Conservation (phyloP, 2,329 filamentous ascomycete species). For the Thelonectria olida region DNA sequence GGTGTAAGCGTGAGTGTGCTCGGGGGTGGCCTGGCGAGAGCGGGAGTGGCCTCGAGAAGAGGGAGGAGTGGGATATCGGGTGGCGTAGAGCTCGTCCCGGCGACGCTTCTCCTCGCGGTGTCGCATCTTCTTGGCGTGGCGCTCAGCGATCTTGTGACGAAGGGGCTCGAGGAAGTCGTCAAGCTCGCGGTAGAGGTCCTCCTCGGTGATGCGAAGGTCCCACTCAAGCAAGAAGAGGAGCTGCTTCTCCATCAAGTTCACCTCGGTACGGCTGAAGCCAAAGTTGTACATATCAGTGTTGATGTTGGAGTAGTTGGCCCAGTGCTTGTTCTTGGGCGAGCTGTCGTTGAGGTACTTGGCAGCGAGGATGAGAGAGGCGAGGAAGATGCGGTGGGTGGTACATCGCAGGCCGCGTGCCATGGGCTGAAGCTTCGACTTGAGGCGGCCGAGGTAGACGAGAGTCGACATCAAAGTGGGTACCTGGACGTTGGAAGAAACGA, state of each 20-base stretch:
- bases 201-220: constrained; percentile 86
- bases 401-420: constrained; percentile 96
- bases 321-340: constrained; percentile 99
- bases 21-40: constrained; percentile 52
- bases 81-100: constrained; percentile 48
- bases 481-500: constrained; percentile 93
- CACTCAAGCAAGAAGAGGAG: constrained; percentile 93
- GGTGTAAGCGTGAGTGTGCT: constrained; percentile 51
- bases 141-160: constrained; percentile 65
- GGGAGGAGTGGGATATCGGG: constrained; percentile 57
- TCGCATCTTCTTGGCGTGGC: constrained; percentile 60
- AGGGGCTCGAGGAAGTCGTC: constrained; percentile 91
- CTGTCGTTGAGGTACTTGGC: constrained; percentile 99
- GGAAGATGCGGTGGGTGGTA: constrained; percentile 97
- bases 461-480: constrained; percentile 97
- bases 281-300: constrained; percentile 74
- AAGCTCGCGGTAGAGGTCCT: constrained; percentile 87
- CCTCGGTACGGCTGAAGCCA: constrained; percentile 92
- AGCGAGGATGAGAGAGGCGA: constrained; percentile 83
- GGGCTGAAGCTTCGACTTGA: constrained; percentile 86
- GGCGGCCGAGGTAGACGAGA: constrained; percentile 88
- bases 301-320: constrained; percentile 91
- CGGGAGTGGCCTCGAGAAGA: constrained; percentile 55
- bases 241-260: constrained; percentile 99
- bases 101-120: constrained; percentile 57